Evolutionary conservation across 805 yeast species (phyloP).

Genomic region (Candida easanensis): DNA sequence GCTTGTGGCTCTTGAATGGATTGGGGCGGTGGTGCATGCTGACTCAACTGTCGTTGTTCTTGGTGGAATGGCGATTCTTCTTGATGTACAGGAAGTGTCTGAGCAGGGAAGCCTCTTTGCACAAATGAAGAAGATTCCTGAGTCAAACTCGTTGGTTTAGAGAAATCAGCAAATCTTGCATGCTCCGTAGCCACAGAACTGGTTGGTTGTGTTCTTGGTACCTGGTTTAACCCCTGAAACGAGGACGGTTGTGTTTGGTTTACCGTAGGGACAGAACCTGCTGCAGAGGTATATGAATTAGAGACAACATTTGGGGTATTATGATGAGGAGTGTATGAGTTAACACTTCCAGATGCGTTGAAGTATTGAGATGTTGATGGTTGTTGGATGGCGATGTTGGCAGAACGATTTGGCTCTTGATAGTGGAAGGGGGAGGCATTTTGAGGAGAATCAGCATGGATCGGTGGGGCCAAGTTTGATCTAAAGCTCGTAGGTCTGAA

Average conservation of each 20-base stretch:
- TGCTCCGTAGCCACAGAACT: slow-evolving; percentile 38
- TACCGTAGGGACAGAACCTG: slow-evolving; percentile 25
- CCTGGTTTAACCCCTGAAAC: slow-evolving; percentile 29
- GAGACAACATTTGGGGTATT: slow-evolving; percentile 49
- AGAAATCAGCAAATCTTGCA: slow-evolving; percentile 17
- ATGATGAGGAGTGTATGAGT: slow-evolving; percentile 36
- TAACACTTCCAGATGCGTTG: slow-evolving; percentile 22
- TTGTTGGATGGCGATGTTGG: slow-evolving; percentile 25
- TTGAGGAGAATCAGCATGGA: background rate
- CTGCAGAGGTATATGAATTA: slow-evolving; percentile 39
- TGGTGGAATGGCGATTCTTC: slow-evolving; percentile 12
- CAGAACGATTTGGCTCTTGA: slow-evolving; percentile 18
- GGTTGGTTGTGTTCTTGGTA: slow-evolving; percentile 45
- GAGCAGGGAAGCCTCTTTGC: slow-evolving; percentile 14
- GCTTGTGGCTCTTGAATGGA: slow-evolving; percentile 11
- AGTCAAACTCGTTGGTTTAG: slow-evolving; percentile 12
- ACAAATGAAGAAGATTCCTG: slow-evolving; percentile 10
- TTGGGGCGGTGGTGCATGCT: slow-evolving; percentile 15
- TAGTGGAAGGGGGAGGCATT: slow-evolving; percentile 4
- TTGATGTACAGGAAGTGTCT: background rate
- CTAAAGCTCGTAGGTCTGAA: slow-evolving; percentile 1
- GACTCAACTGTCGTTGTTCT: slow-evolving; percentile 13
- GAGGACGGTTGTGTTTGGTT: slow-evolving; percentile 6
- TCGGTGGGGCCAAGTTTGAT: background rate
- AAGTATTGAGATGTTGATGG: slow-evolving; percentile 31